Evolutionary conservation across 306 rosid species (phyloP).

Genomic region (Pachyrhizus erosus): DNA sequence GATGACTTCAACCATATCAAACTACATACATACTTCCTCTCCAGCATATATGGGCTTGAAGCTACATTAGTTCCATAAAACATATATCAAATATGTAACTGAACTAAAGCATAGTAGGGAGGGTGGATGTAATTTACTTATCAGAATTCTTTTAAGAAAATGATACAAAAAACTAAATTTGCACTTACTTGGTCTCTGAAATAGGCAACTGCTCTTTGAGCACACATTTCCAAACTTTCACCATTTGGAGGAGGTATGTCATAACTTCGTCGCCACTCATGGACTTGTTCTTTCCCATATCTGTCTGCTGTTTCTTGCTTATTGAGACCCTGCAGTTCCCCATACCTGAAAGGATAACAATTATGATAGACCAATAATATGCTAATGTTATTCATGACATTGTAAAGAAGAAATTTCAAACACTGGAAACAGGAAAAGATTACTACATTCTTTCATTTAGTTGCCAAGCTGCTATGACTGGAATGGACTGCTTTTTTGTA

Average conservation of each 20-base stretch:
- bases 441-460: slow-evolving; percentile 96
- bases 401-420: slow-evolving; percentile 26
- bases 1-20: slow-evolving; percentile 32
- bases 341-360: slow-evolving; percentile 74
- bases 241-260: slow-evolving; percentile 97
- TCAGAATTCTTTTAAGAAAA: neutral
- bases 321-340: slow-evolving; percentile 96
- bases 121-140: neutral
- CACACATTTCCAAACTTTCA: slow-evolving; percentile 99
- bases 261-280: slow-evolving; percentile 97
- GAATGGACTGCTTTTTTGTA: slow-evolving; percentile 90
- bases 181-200: slow-evolving; percentile 79
- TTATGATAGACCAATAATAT: neutral
- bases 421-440: slow-evolving; percentile 36
- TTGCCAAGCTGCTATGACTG: slow-evolving; percentile 88
- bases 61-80: neutral
- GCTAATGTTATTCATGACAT: slow-evolving; percentile 16
- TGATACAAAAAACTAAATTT: neutral
- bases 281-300: slow-evolving; percentile 97
- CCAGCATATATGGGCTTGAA: slow-evolving; percentile 1
- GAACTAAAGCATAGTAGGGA: neutral
- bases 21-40: slow-evolving; percentile 8
- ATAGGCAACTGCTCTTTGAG: slow-evolving; percentile 98
- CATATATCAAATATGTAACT: neutral
- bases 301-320: slow-evolving; percentile 98